A percentile compares a stretch with the other conserved stretches of the same genome.
These are phyloP conservation scores for Talaromyces sp. DNA, from an alignment of 2,329 filamentous ascomycete genomes.

Conservation along the genomic window DNA sequence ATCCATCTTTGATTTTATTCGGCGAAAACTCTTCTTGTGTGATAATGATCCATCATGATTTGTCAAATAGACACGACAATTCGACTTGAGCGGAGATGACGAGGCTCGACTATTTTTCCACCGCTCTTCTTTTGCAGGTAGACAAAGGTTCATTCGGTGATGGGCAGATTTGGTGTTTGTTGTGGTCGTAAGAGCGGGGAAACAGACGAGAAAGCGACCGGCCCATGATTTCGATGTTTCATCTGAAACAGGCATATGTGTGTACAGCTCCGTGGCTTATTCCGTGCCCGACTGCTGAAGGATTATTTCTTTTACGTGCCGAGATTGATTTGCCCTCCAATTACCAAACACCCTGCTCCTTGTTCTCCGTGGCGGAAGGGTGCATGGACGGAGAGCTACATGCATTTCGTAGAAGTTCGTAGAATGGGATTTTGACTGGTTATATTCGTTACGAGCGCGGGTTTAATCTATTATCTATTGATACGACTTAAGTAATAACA, in stretches of 20 bases:
- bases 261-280: constrained; percentile 64
- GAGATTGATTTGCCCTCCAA: constrained; percentile 52
- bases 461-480: neutral
- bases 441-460: neutral
- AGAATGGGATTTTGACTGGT: neutral
- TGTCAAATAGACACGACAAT: constrained; percentile 20
- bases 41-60: constrained; percentile 13
- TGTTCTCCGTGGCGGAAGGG: constrained; percentile 39
- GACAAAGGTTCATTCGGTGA: neutral
- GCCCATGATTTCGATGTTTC: neutral
- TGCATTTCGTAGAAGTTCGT: constrained; percentile 17
- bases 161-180: neutral
- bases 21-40: constrained; percentile 12
- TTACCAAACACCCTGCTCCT: constrained; percentile 49
- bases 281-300: constrained; percentile 65
- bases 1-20: constrained; percentile 11
- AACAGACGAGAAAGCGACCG: neutral
- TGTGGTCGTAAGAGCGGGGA: neutral
- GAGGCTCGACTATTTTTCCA: constrained; percentile 8
- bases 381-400: constrained; percentile 51
- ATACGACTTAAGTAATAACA: neutral
- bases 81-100: constrained; percentile 12
- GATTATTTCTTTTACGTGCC: constrained; percentile 61
- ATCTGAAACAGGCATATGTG: constrained; percentile 58
- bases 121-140: constrained; percentile 12